phyloP scores from a whole-genome alignment of 2,329 filamentous ascomycete genomes.

The Ceratocystis harringtonii region DNA sequence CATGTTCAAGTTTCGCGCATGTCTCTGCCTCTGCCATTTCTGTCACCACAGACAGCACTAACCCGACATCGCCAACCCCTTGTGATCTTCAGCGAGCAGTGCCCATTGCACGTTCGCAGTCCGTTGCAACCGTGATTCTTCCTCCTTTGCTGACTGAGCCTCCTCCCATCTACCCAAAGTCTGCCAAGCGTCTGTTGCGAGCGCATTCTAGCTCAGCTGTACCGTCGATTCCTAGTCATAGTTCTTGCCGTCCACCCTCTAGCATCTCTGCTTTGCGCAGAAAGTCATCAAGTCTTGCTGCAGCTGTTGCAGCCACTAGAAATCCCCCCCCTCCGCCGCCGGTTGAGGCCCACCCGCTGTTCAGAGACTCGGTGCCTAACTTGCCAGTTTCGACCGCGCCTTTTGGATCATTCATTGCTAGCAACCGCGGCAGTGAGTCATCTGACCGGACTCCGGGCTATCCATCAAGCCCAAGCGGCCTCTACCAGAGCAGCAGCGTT shows the following conservation, averaged over 20 bases:
- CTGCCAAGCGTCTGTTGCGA: neutral
- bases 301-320: conserved; percentile 7
- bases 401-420: neutral
- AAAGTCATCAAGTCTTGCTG: conserved; percentile 9
- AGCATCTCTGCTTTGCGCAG: neutral
- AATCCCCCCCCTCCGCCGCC: conserved; percentile 11
- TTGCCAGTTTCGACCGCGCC: neutral
- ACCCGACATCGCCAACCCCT: neutral
- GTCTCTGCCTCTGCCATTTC: neutral
- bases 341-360: conserved; percentile 14
- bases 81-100: neutral
- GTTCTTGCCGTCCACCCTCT: neutral
- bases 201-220: conserved; percentile 6
- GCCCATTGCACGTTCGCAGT: neutral
- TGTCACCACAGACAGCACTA: too few species aligned
- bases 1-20: neutral
- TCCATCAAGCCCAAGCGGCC: neutral
- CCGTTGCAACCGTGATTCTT: neutral
- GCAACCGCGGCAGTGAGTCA: neutral
- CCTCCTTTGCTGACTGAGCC: neutral
- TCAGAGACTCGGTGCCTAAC: conserved; percentile 5
- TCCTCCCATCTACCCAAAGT: neutral
- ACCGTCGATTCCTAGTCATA: neutral
- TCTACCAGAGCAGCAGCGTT: conserved; percentile 12
- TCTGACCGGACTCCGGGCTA: neutral